Percentiles rank a stretch among this genome's conserved stretches.
Evolutionary conservation across 805 yeast genomes (phyloP).

Genomic region (Hanseniaspora occidentalis): DNA sequence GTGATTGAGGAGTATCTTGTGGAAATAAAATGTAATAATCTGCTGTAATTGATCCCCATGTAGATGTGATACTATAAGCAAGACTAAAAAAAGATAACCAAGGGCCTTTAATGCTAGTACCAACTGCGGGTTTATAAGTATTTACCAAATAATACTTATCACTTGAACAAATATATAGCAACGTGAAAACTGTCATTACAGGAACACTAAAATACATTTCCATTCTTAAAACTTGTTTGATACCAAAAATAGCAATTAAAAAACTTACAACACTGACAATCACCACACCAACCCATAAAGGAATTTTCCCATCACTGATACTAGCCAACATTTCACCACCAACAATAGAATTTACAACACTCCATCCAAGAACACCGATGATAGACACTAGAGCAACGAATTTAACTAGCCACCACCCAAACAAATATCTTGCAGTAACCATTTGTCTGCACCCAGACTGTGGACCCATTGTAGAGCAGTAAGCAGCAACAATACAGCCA

Average conservation of each 20-base stretch:
- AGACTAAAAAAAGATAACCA: conserved; percentile 62
- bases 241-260: conserved; percentile 65
- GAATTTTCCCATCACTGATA: conserved; percentile 51
- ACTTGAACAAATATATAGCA: conserved; percentile 53
- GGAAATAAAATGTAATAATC: conserved; percentile 80
- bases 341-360: conserved; percentile 78
- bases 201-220: conserved; percentile 62
- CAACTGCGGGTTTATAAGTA: conserved; percentile 16
- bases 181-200: conserved; percentile 50
- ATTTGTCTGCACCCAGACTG: conserved; percentile 82
- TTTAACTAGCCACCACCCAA: conserved; percentile 80
- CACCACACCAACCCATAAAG: conserved; percentile 62
- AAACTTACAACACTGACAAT: conserved; percentile 56
- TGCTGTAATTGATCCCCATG: conserved; percentile 82
- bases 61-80: conserved; percentile 65
- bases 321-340: conserved; percentile 75
- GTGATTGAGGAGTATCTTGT: conserved; percentile 45
- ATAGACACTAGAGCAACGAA: conserved; percentile 60
- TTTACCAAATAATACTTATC: conserved; percentile 28
- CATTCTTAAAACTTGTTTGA: conserved; percentile 52
- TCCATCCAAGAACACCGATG: conserved; percentile 81
- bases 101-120: conserved; percentile 44
- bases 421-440: conserved; percentile 68
- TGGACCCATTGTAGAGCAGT: conserved; percentile 81
- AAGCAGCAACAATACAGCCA: conserved; percentile 72